Percentiles rank a stretch among this genome's conserved stretches.
Conservation (phyloP, 176 grass and related monocot genomes). For the Ananas comosus region DNA sequence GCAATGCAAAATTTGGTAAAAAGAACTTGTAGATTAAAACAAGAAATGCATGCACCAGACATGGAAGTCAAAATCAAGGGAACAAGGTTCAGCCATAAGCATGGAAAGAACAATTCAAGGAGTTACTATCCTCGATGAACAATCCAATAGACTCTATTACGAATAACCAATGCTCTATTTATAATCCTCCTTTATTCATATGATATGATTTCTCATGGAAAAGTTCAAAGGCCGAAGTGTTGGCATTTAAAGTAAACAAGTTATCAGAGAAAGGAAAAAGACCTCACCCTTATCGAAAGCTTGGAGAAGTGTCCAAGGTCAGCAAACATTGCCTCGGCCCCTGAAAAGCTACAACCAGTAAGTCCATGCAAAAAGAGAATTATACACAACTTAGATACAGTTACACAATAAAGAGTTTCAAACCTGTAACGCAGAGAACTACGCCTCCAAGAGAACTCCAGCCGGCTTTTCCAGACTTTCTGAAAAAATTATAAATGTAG, state of each 20-base stretch:
- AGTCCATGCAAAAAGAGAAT: constrained; percentile 7
- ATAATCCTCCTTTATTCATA: too few species aligned
- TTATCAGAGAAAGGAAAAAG: not conserved
- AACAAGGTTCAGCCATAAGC: too few species aligned
- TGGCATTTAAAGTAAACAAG: not conserved
- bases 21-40: too few species aligned
- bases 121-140: too few species aligned
- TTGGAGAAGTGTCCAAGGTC: constrained; percentile 93
- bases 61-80: not conserved
- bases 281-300: constrained; percentile 50
- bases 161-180: too few species aligned
- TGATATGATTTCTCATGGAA: not conserved
- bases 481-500: constrained; percentile 87
- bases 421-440: constrained; percentile 95
- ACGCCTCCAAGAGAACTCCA: constrained; percentile 87
- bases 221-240: not conserved
- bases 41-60: not conserved
- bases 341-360: constrained; percentile 24
- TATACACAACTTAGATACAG: constrained; percentile 6
- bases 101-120: too few species aligned
- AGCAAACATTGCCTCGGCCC: constrained; percentile 95
- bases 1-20: too few species aligned
- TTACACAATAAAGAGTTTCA: not conserved
- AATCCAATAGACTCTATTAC: too few species aligned
- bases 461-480: constrained; percentile 69